Conservation (phyloP, 306 rosid genomes). For the Sicyos baderoa region DNA sequence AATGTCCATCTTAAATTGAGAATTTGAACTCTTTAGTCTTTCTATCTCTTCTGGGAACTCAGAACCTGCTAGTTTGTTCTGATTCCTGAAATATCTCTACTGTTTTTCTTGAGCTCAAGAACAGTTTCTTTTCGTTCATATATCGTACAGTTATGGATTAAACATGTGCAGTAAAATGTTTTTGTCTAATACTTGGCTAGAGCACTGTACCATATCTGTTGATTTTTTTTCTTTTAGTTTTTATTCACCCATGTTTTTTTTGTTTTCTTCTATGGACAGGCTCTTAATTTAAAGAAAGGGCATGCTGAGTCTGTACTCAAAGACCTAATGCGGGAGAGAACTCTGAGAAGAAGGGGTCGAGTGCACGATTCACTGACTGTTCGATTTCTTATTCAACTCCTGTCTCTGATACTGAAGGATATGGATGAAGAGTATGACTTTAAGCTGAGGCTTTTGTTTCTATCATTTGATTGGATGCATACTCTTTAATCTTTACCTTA, state of each 20-base stretch:
- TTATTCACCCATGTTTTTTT: too few species aligned
- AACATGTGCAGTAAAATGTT: neutral
- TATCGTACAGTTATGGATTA: neutral
- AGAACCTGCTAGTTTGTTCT: neutral
- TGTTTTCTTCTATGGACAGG: constrained; percentile 16
- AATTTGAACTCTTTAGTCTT: neutral
- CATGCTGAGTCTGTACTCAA: constrained; percentile 33
- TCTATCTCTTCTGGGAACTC: neutral
- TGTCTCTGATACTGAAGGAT: constrained; percentile 39
- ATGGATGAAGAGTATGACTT: constrained; percentile 34
- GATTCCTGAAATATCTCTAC: neutral
- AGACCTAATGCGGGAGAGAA: constrained; percentile 32
- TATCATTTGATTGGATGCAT: neutral
- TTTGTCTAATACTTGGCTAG: neutral
- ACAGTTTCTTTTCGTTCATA: neutral
- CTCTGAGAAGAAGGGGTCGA: constrained; percentile 27
- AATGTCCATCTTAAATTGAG: neutral
- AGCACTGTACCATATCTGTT: neutral
- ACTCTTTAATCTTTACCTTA: neutral
- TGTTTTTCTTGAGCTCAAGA: neutral
- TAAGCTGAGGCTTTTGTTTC: neutral
- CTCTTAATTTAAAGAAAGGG: constrained; percentile 29
- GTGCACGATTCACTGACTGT: constrained; percentile 31
- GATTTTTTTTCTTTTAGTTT: neutral
- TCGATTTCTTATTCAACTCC: constrained; percentile 32